Base-by-base conservation (phyloP, 345 rosid genomes). In the Nephelium lappaceum region DNA sequence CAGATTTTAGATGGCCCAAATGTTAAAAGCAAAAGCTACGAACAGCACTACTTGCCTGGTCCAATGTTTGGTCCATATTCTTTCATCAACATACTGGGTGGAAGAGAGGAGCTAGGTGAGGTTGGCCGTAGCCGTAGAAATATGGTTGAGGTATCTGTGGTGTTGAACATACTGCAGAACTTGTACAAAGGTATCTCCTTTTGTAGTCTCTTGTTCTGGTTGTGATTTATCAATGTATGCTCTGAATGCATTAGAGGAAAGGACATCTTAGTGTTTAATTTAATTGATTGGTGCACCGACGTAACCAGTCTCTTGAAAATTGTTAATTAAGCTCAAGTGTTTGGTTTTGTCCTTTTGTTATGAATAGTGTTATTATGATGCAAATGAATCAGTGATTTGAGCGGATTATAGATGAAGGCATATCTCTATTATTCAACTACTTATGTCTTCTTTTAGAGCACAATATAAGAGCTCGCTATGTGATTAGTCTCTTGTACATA, bases 41-140 rank as follows among this genome's bases (percentile, higher is more conserved):
- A 74, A 36, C 81, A 68, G 24, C 27, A 62, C 36, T 76, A 82
- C 78, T 78, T 90, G 53, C 87, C 71, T 3, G 79, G 87, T 55
- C 80, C 88, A 6, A 80, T 85, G 85, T 89, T 85, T 69, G 91
- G 88, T 15, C 84, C 91, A 39, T 89, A 86, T 65, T 78, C 92
- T 1, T 87, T 89, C 70, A 78, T 89, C 39, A 83, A 89, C 74
- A 69, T 87, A 11, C 38, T 76, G 21, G 11, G 11, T 45, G 87
- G 89, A 67, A 55, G 83, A 71, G 93, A 90, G 67, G 77, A 87
- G 36, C 1, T 12, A 0, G 88, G 67, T 51, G 78, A 73, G 38
- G 39, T 27, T 64, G 10, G 23, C 45, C 21, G 25, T 18, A 87
- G 93, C 76, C 1, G 5, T 31, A 83, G 78, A 79, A 90, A 88